Evolutionary conservation across 371 early-diverging fungal genomes (phyloP).

Genomic region (Blakeslea trispora): DNA sequence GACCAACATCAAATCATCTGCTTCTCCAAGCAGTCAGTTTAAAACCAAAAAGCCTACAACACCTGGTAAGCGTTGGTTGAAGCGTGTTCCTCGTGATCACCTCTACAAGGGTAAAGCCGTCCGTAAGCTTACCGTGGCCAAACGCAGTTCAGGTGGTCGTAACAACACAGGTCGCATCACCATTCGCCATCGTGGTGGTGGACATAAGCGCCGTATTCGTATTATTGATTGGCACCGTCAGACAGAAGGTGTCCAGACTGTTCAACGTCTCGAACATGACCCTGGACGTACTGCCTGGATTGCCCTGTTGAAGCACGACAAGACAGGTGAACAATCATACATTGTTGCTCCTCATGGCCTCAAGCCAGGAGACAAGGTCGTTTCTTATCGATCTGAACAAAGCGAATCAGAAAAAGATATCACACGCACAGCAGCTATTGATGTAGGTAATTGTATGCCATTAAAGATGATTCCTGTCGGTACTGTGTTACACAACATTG

Average conservation of each 20-base stretch:
- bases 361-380: constrained; percentile 65
- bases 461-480: constrained; percentile 93
- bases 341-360: constrained; percentile 83
- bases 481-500: constrained; percentile 87
- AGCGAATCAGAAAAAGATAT: constrained; percentile 33
- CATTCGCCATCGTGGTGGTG: constrained; percentile 94
- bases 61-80: constrained; percentile 86
- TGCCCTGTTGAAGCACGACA: constrained; percentile 80
- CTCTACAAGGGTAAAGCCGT: constrained; percentile 91
- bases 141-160: constrained; percentile 84
- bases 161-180: constrained; percentile 93
- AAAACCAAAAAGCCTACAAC: constrained; percentile 93
- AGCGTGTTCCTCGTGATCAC: constrained; percentile 88
- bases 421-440: constrained; percentile 70
- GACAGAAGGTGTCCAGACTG: constrained; percentile 77
- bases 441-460: constrained; percentile 90
- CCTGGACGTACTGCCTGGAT: constrained; percentile 95
- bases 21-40: constrained; percentile 60
- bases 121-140: constrained; percentile 79
- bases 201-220: constrained; percentile 89
- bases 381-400: constrained; percentile 34
- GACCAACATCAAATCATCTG: constrained; percentile 26
- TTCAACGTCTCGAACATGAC: constrained; percentile 93
- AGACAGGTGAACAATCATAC: constrained; percentile 78
- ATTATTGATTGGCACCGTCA: constrained; percentile 85